Evolutionary conservation across 805 yeast genomes (phyloP).

Genomic region (Metschnikowia lunata): DNA sequence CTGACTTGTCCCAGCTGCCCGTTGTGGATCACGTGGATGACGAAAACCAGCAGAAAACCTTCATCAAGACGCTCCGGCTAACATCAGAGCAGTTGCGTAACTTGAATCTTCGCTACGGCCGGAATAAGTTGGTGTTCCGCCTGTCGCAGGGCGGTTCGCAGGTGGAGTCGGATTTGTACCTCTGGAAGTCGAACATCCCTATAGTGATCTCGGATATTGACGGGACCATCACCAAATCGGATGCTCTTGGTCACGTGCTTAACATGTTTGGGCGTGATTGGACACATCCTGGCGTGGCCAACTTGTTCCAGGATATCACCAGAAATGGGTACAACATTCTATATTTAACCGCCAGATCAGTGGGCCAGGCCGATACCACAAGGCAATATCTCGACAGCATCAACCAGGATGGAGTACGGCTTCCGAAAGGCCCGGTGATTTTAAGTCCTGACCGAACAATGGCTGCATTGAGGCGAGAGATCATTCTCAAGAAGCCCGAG

Average conservation of each 20-base stretch:
- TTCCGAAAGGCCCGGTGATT: conserved; percentile 92
- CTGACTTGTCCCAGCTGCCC: background rate
- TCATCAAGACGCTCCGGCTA: conserved; percentile 81
- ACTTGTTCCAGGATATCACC: conserved; percentile 79
- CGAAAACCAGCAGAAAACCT: conserved; percentile 36
- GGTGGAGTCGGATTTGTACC: conserved; percentile 65
- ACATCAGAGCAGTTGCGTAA: conserved; percentile 84
- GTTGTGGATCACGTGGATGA: conserved; percentile 1
- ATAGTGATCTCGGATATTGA: conserved; percentile 96
- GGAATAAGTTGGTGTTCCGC: conserved; percentile 71
- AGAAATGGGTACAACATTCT: conserved; percentile 88
- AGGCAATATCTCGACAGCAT: conserved; percentile 76
- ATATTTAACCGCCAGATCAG: conserved; percentile 92
- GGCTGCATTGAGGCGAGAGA: conserved; percentile 90
- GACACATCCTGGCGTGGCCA: conserved; percentile 97
- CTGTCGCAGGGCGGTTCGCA: conserved; percentile 81
- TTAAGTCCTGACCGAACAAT: conserved; percentile 93
- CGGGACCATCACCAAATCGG: conserved; percentile 96
- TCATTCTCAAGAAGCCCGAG: conserved; percentile 91
- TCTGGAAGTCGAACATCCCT: conserved; percentile 83
- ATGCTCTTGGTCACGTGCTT: conserved; percentile 93
- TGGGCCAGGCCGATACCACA: conserved; percentile 92
- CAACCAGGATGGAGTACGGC: conserved; percentile 57
- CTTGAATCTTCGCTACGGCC: conserved; percentile 71
- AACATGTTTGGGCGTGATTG: conserved; percentile 94